phyloP scores from a whole-genome alignment of 768 basidiomycete genomes.

The Filobasidium wieringae region DNA sequence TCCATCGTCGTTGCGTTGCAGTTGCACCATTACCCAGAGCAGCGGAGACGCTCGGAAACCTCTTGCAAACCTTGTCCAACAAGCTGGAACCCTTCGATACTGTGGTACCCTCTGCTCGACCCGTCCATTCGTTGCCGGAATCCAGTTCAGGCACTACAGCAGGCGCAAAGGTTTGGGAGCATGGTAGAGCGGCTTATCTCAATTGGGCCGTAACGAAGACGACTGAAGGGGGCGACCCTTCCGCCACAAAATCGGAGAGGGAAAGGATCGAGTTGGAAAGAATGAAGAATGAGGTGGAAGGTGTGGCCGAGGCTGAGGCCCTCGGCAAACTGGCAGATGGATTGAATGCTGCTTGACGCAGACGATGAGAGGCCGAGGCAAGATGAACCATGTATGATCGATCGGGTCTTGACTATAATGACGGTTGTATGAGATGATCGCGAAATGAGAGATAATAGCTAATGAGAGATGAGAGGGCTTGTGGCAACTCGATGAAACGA shows the following conservation, averaged over 20 bases:
- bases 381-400: too few relatives aligned
- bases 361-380: too few relatives aligned
- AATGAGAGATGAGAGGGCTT: too few relatives aligned
- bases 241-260: neutral
- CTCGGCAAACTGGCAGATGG: neutral
- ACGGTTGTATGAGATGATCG: too few relatives aligned
- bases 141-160: conserved; percentile 20
- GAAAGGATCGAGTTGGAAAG: neutral
- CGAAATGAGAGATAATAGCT: too few relatives aligned
- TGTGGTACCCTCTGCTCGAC: conserved; percentile 46
- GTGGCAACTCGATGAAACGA: too few relatives aligned
- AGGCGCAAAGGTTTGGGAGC: conserved; percentile 64
- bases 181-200: conserved; percentile 58
- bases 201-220: conserved; percentile 51
- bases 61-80: conserved; percentile 37
- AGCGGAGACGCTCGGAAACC: neutral
- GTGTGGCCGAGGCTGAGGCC: neutral
- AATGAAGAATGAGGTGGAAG: neutral
- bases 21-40: conserved; percentile 11
- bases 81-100: conserved; percentile 44
- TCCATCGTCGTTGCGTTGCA: neutral
- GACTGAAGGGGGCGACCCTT: too few relatives aligned
- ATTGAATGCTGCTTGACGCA: too few relatives aligned
- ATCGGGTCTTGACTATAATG: too few relatives aligned
- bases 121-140: conserved; percentile 37